Base-by-base conservation (phyloP, 2,329 filamentous ascomycete species). In the Fusarium mangiferae region DNA sequence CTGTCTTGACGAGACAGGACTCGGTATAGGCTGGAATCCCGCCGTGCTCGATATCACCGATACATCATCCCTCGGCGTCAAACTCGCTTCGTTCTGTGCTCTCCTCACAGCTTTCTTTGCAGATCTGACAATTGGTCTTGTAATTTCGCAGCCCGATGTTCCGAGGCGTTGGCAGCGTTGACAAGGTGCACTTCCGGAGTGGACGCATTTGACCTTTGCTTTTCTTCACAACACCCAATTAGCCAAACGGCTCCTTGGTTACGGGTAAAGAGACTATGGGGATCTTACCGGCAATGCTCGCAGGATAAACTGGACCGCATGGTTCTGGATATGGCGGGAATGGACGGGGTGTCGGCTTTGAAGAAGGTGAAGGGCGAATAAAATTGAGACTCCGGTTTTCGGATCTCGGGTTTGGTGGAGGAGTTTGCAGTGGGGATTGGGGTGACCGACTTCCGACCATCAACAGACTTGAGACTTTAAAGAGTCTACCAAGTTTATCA, bases 181-280 rank as follows among this genome's bases (percentile, higher is more conserved):
- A 9, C 81, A 83, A 1, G 81, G 81, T 24, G 80, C 62, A 7
- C 38, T 70, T 28, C 81, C 81, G 10, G 68, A 52, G 63, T 82
- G 80, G 18, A 80, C 72, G 57, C 81, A 83, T 51, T 83, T 83
- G 20, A 82, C 73, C 52, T 83, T 83, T 46, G 80, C 81, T 55
- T 74, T 77, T 28, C 82, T 83, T 36, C n/a, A 51, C 12, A 44
- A 1, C 11, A 3, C 18, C 0, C 11, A 6, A 5, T 33, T 11
- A 24, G 20, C 10, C 41, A 41, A 8, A 12, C 7, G 22, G 20
- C 22, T 35, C 22, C 7, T 7, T 2, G 4, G 5, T n/a, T 0
- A 1, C 6, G 8, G 5, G 3, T 4, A 3, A 5, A 3, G 42
- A 13, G 24, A 9, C 8, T 15, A 11, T 9, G 7, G 22, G 2